phyloP scores from a whole-genome alignment of 2,329 filamentous ascomycete species.

The Lachnellula hyalina region DNA sequence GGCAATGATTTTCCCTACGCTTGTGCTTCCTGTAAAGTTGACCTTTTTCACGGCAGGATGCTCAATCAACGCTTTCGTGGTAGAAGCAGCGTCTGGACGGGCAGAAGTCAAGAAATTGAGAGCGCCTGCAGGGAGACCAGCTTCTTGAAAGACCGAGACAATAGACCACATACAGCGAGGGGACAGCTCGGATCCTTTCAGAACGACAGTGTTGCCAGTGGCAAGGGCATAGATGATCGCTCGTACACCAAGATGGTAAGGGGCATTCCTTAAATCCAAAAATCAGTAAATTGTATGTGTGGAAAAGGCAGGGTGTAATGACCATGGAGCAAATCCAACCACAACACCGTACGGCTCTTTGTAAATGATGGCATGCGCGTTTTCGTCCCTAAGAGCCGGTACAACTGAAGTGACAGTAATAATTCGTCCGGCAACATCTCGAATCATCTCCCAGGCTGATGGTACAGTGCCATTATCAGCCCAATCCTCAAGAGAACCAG shows the following conservation, averaged over 20 bases:
- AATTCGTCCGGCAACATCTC: slow-evolving; percentile 38
- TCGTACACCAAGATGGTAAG: slow-evolving; percentile 46
- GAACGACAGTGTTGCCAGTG: slow-evolving; percentile 64
- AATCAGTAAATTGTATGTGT: too few species aligned
- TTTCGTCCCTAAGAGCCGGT: slow-evolving; percentile 37
- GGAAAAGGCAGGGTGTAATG: slow-evolving; percentile 4
- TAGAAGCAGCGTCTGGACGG: slow-evolving; percentile 45
- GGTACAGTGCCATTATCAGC: neutral
- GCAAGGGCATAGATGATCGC: slow-evolving; percentile 61
- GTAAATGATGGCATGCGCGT: slow-evolving; percentile 55
- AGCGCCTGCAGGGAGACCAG: slow-evolving; percentile 60
- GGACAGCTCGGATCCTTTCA: slow-evolving; percentile 64
- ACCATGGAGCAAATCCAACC: slow-evolving; percentile 76
- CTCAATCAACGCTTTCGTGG: slow-evolving; percentile 52
- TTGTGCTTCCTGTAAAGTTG: slow-evolving; percentile 69
- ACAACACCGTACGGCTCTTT: slow-evolving; percentile 75
- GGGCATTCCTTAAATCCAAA: slow-evolving; percentile 37
- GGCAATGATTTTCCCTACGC: slow-evolving; percentile 62
- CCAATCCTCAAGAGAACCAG: neutral
- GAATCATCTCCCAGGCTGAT: slow-evolving; percentile 32
- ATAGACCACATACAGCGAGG: slow-evolving; percentile 55
- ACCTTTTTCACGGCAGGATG: slow-evolving; percentile 58
- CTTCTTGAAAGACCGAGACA: slow-evolving; percentile 50
- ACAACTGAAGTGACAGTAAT: slow-evolving; percentile 29
- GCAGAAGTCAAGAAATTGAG: slow-evolving; percentile 53